Percentiles rank a stretch among this genome's conserved stretches.
Conservation (phyloP, 176 grass and related monocot genomes). For the Urochloa ruziziensis region DNA sequence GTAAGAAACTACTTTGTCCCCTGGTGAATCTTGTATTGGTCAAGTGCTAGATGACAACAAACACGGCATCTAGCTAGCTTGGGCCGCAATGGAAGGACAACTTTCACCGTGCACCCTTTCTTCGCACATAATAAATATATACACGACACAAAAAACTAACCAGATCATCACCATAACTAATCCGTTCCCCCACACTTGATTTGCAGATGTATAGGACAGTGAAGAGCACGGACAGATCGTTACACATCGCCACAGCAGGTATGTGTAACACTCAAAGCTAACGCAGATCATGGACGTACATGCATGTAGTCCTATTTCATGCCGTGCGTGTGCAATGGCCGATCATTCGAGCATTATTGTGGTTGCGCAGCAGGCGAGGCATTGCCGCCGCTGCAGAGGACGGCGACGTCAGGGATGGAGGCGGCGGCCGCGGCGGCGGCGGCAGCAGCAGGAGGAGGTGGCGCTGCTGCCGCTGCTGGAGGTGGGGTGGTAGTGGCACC, state of each 20-base stretch:
- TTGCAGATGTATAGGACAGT: conserved; percentile 99
- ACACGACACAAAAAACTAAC: background rate
- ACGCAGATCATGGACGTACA: background rate
- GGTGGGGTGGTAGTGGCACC: conserved; percentile 28
- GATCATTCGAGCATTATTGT: background rate
- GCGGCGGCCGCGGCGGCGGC: conserved; percentile 28
- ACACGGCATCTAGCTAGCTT: conserved; percentile 46
- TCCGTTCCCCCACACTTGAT: background rate
- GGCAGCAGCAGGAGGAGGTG: background rate
- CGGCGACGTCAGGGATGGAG: conserved; percentile 19
- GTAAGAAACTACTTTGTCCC: conserved; percentile 44
- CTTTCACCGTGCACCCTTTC: background rate
- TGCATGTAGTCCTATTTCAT: background rate
- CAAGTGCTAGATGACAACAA: conserved; percentile 50
- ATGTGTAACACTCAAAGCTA: background rate
- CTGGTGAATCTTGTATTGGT: conserved; percentile 27
- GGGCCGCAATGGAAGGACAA: background rate
- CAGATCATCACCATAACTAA: background rate
- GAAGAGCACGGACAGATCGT: conserved; percentile 81
- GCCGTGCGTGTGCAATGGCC: background rate
- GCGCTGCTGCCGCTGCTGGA: background rate
- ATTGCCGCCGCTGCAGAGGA: conserved; percentile 9
- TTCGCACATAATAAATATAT: background rate
- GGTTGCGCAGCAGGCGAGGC: conserved; percentile 42
- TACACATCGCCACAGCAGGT: conserved; percentile 32